Evolutionary conservation across 2,329 filamentous ascomycete genomes (phyloP), one percentile per base, ranked within the genome.

Genomic region (Sporothrix pallida): DNA sequence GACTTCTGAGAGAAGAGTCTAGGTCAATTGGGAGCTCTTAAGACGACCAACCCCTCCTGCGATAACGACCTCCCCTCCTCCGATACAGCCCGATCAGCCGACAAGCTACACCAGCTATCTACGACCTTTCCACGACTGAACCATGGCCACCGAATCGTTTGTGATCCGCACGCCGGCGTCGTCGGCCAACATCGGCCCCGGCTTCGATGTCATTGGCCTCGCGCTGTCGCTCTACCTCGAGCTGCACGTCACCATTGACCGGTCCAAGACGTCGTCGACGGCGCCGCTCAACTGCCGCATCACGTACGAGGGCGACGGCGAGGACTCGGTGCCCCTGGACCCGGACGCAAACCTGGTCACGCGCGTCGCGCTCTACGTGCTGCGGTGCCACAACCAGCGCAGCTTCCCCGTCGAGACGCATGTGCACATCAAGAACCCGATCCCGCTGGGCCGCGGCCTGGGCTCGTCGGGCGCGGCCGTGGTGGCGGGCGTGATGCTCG

Each of bases 391-490:
- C 84, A 90, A 92, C 80, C 91, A 95, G 83, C 90, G 93, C 80
- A 86, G 88, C 67, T 99, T 98, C 83, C 95, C 96, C 54, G 83
- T 85, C 72, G 91, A 93, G 83, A 98, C 95, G 7, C 92, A 94
- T 79, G 92, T 99, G 71, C 95, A 98, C 84, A 94, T 99, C 84
- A 91, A 92, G 83, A 98, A 98, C 84, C 94, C 94, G 1, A 98
- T 99, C 78, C 96, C 96, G 2, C 87, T 99, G 8, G 95, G 96
- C 71, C 89, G 96, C 74, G 96, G 96, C 10, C 85, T 99, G 77
- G 96, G 96, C n/a, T 97, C 94, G 58, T 98, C 95, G 0, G 96
- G 95, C 44, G 95, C 96, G 4, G 96, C 96, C 9, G 95, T 98
- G 20, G 96, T 98, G 7, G 96, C 94, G 0, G 96, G 96, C 77